Conservation (phyloP, 208 protist genomes). For the Wallacemonas sp. region DNA sequence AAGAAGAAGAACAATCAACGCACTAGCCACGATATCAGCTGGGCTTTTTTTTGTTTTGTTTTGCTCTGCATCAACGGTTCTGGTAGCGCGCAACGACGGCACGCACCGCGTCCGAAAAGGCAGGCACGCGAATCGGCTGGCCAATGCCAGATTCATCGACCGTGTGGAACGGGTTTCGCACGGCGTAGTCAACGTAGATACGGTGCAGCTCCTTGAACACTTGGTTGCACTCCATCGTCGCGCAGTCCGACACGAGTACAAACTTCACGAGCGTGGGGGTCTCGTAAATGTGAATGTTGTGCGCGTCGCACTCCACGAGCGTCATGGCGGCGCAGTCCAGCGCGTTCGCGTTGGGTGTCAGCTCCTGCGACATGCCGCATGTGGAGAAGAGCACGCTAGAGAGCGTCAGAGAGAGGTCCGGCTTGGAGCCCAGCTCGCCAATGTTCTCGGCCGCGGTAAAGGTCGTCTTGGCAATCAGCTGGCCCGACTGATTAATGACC, state of each 20-base stretch:
- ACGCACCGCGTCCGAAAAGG: constrained; percentile 70
- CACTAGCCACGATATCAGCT: not conserved
- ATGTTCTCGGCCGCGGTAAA: constrained; percentile 74
- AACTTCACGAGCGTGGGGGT: constrained; percentile 80
- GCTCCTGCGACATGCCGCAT: constrained; percentile 84
- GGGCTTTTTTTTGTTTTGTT: not conserved
- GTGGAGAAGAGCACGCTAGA: constrained; percentile 88
- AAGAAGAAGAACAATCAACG: constrained; percentile 23
- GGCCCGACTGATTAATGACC: constrained; percentile 87
- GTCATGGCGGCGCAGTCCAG: constrained; percentile 82
- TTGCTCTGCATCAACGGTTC: constrained; percentile 10
- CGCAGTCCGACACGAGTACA: constrained; percentile 74
- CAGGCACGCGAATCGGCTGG: constrained; percentile 81
- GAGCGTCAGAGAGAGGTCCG: constrained; percentile 79
- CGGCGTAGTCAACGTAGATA: constrained; percentile 75
- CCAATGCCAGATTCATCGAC: constrained; percentile 84
- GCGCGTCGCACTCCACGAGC: constrained; percentile 80
- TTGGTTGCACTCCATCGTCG: constrained; percentile 47
- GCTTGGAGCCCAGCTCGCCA: constrained; percentile 78
- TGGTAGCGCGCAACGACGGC: constrained; percentile 54
- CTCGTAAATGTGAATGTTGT: constrained; percentile 89
- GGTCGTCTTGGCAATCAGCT: constrained; percentile 77
- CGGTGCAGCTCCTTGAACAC: constrained; percentile 75
- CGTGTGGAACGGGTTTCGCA: constrained; percentile 87
- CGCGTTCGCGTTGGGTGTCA: constrained; percentile 81